These are phyloP conservation scores for Pleurotus djamor DNA, from an alignment of 768 basidiomycete genomes.

Conservation along the genomic window DNA sequence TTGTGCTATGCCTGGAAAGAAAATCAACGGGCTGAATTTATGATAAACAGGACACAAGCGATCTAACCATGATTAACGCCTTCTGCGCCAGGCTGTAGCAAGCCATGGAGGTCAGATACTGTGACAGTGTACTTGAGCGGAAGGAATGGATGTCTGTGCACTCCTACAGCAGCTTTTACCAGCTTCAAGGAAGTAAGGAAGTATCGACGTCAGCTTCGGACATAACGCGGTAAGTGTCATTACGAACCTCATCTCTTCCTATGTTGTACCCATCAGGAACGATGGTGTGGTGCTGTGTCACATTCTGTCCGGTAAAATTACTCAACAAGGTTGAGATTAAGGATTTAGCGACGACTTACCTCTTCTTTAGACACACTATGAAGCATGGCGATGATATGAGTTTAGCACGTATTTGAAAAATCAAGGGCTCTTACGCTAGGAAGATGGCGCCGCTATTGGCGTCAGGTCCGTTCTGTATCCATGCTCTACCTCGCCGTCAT, in stretches of 20 bases:
- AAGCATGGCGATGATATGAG: background rate
- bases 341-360: conserved; percentile 5
- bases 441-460: conserved; percentile 53
- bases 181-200: background rate
- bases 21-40: background rate
- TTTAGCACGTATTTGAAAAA: background rate
- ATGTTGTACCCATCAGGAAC: conserved; percentile 46
- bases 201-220: background rate
- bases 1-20: conserved; percentile 3
- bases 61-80: conserved; percentile 24
- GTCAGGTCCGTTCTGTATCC: conserved; percentile 52
- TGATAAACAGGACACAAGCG: background rate
- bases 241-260: conserved; percentile 29
- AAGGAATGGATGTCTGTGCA: conserved; percentile 27
- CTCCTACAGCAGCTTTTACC: conserved; percentile 22
- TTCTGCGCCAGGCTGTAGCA: conserved; percentile 47
- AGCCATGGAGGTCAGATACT: conserved; percentile 45
- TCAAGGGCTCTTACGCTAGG: conserved; percentile 41
- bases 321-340: background rate
- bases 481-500: conserved; percentile 33
- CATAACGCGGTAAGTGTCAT: background rate
- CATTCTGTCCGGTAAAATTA: conserved; percentile 20
- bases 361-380: conserved; percentile 45
- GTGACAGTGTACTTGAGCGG: conserved; percentile 45
- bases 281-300: conserved; percentile 34